Percentiles rank a stretch among this genome's conserved stretches.
These are phyloP conservation scores for Camillea tinctor DNA, from an alignment of 2,329 filamentous ascomycete species.

Conservation along the genomic window DNA sequence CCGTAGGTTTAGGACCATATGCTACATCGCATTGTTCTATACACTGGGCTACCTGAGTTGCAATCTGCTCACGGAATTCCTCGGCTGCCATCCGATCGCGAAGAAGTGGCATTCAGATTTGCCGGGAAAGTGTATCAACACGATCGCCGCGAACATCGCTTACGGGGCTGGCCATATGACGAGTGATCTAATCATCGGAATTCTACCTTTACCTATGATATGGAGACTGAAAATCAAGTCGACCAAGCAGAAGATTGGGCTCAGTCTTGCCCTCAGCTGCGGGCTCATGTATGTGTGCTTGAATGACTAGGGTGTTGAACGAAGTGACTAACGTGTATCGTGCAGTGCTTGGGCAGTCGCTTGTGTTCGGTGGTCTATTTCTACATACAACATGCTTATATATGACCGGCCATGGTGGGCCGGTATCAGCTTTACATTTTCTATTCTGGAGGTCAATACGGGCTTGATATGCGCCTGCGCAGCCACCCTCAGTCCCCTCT, in stretches of 20 bases:
- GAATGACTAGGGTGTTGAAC: not conserved
- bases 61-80: slow-evolving; percentile 45
- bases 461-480: slow-evolving; percentile 31
- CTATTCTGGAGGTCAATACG: slow-evolving; percentile 31
- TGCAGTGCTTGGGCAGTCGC: slow-evolving; percentile 31
- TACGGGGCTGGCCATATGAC: slow-evolving; percentile 31
- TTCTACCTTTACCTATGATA: slow-evolving; percentile 28
- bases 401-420: slow-evolving; percentile 33
- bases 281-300: slow-evolving; percentile 26
- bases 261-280: slow-evolving; percentile 28
- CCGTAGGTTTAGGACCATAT: slow-evolving; percentile 26
- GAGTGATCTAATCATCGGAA: slow-evolving; percentile 32
- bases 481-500: slow-evolving; percentile 27
- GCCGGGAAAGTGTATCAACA: slow-evolving; percentile 28
- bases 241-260: slow-evolving; percentile 27
- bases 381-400: slow-evolving; percentile 29
- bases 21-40: slow-evolving; percentile 30
- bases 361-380: slow-evolving; percentile 29
- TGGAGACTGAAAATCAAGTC: slow-evolving; percentile 29
- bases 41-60: slow-evolving; percentile 60
- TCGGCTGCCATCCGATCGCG: slow-evolving; percentile 29
- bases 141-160: slow-evolving; percentile 26
- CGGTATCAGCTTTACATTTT: slow-evolving; percentile 30
- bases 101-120: slow-evolving; percentile 27
- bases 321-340: slow-evolving; percentile 10